Conservation (phyloP, 2,329 filamentous ascomycete genomes). For the Penicillium sp. region DNA sequence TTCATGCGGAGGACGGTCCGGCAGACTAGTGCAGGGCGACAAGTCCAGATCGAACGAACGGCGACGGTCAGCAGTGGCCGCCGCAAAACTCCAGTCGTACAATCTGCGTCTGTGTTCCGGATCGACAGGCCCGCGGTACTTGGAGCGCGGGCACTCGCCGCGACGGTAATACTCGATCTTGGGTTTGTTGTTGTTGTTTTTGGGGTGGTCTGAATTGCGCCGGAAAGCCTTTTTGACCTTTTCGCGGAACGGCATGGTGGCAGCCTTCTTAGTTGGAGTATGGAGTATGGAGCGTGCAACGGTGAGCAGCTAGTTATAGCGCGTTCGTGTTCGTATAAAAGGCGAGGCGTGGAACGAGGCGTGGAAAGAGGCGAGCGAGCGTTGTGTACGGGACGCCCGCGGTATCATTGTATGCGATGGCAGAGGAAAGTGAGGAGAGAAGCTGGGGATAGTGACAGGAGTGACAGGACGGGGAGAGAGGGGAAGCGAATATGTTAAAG, state of each 20-base stretch:
- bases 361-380: conserved; percentile 8
- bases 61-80: conserved; percentile 30
- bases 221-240: conserved; percentile 35
- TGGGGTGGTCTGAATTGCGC: conserved; percentile 19
- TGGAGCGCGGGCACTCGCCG: conserved; percentile 45
- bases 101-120: conserved; percentile 41
- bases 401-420: conserved; percentile 12
- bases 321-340: background rate
- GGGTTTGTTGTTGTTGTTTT: conserved; percentile 32
- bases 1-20: conserved; percentile 18
- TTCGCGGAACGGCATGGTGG: conserved; percentile 35
- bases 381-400: conserved; percentile 2
- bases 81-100: conserved; percentile 43
- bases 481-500: background rate
- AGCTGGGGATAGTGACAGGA: background rate
- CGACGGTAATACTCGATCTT: conserved; percentile 48
- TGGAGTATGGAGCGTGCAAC: background rate
- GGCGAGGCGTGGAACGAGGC: background rate
- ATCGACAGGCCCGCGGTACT: conserved; percentile 47
- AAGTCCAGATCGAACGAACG: conserved; percentile 35
- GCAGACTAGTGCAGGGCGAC: conserved; percentile 34
- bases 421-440: background rate
- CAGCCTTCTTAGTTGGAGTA: no score
- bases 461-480: background rate
- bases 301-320: background rate